Conservation (phyloP, 768 basidiomycete species). For the Trametes coccinea region DNA sequence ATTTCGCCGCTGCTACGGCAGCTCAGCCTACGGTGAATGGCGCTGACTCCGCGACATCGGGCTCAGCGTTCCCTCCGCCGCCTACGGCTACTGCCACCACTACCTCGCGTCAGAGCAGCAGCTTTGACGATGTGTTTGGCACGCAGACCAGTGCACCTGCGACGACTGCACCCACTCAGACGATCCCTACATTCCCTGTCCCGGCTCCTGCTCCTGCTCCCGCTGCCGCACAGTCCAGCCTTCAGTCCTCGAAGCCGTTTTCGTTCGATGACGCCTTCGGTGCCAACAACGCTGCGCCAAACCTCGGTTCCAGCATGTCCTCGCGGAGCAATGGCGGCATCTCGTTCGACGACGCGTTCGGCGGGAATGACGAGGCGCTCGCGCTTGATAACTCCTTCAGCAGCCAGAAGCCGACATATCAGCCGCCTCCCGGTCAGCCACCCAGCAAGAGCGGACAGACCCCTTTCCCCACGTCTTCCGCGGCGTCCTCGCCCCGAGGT, state of each 20-base stretch:
- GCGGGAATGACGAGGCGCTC: conserved; percentile 44
- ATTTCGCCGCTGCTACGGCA: conserved; percentile 49
- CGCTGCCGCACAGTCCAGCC: neutral
- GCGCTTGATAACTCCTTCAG: conserved; percentile 43
- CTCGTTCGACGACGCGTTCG: conserved; percentile 61
- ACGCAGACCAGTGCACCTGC: conserved; percentile 6
- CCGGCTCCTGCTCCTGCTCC: neutral
- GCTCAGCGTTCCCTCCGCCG: conserved; percentile 13
- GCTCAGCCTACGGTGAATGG: conserved; percentile 36
- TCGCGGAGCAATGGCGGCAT: conserved; percentile 27
- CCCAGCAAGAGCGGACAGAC: conserved; percentile 25
- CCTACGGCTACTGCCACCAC: conserved; percentile 17
- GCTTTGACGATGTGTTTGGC: conserved; percentile 39
- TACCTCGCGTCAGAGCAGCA: conserved; percentile 22
- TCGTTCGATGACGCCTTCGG: conserved; percentile 54
- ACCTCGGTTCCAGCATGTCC: conserved; percentile 12
- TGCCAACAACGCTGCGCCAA: conserved; percentile 21
- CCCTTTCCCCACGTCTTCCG: conserved; percentile 42
- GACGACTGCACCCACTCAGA: conserved; percentile 11
- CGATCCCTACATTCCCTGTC: conserved; percentile 12
- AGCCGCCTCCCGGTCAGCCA: conserved; percentile 31
- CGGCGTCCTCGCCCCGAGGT: conserved; percentile 41
- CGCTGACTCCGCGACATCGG: conserved; percentile 13
- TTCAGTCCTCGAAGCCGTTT: conserved; percentile 20
- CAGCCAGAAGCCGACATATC: conserved; percentile 33